phyloP scores from a whole-genome alignment of 2,329 filamentous ascomycete genomes.

The Piedraia hortae region DNA sequence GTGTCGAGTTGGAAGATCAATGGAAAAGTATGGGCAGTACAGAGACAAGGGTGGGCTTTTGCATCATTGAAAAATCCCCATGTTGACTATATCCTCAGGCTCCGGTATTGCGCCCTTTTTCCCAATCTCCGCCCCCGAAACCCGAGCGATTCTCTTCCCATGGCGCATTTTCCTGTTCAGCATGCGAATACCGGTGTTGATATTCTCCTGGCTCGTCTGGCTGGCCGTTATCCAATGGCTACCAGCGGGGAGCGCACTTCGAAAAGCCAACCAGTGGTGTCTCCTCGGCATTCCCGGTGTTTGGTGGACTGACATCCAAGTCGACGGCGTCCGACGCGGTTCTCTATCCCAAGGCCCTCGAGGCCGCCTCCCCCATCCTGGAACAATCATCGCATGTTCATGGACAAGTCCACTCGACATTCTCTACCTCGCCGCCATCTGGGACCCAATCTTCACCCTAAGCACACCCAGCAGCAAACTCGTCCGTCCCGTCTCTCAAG shows the following conservation, averaged over 20 bases:
- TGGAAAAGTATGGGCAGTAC: constrained; percentile 92
- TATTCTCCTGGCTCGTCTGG: constrained; percentile 25
- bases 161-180: constrained; percentile 36
- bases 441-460: constrained; percentile 79
- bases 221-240: constrained; percentile 33
- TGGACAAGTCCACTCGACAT: constrained; percentile 85
- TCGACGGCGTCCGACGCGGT: constrained; percentile 84
- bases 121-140: constrained; percentile 40
- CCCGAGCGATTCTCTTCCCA: constrained; percentile 31
- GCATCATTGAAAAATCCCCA: constrained; percentile 1
- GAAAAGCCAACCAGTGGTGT: constrained; percentile 69
- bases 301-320: constrained; percentile 96
- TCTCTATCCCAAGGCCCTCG: constrained; percentile 45
- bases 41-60: constrained; percentile 46
- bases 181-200: constrained; percentile 52
- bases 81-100: constrained; percentile 25
- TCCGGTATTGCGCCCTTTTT: constrained; percentile 93
- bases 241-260: constrained; percentile 37
- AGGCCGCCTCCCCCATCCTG: constrained; percentile 47
- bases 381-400: constrained; percentile 64
- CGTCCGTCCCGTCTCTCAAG: constrained; percentile 50
- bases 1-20: no score
- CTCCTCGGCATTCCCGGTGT: constrained; percentile 73
- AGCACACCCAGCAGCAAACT: constrained; percentile 49
- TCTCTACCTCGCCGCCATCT: constrained; percentile 80